Evolutionary conservation across 1,284 basidiomycete species (phyloP).

Genomic region (Cutaneotrichosporon sp.): DNA sequence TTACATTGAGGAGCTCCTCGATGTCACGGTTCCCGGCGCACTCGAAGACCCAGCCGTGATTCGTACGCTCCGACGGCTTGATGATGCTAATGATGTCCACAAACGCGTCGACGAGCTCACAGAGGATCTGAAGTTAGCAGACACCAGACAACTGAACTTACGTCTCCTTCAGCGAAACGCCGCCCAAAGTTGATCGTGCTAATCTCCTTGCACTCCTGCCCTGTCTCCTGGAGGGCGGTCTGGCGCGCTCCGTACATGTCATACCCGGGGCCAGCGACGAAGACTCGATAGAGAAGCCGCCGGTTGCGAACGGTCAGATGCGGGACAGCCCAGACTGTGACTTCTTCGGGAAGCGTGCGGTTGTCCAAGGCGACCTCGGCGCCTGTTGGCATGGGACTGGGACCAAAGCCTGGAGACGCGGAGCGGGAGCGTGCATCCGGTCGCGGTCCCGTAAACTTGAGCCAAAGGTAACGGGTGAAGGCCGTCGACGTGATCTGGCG

Average conservation of each 20-base stretch:
- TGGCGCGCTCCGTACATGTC: no score
- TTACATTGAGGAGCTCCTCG: constrained; percentile 18
- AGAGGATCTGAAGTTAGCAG: constrained; percentile 31
- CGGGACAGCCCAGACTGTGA: constrained; percentile 6
- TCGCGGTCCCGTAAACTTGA: constrained; percentile 34
- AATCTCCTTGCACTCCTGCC: background rate
- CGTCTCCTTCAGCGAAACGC: constrained; percentile 31
- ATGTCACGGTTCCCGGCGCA: constrained; percentile 21
- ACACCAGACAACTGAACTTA: constrained; percentile 24
- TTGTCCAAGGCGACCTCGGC: background rate
- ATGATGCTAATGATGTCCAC: constrained; percentile 27
- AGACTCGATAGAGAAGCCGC: background rate
- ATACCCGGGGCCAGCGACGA: background rate
- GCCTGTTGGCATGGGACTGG: no score
- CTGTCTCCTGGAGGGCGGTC: background rate
- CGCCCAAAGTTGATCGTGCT: constrained; percentile 22
- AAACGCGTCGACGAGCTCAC: constrained; percentile 32
- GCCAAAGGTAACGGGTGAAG: constrained; percentile 24
- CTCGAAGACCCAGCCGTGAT: constrained; percentile 29
- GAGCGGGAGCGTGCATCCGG: constrained; percentile 27
- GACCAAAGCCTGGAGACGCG: constrained; percentile 16
- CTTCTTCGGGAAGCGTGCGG: constrained; percentile 2
- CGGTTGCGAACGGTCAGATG: background rate
- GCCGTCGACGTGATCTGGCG: constrained; percentile 10
- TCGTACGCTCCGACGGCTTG: constrained; percentile 8